Conservation (phyloP, 768 basidiomycete genomes). For the Cantharellus anzutake region DNA sequence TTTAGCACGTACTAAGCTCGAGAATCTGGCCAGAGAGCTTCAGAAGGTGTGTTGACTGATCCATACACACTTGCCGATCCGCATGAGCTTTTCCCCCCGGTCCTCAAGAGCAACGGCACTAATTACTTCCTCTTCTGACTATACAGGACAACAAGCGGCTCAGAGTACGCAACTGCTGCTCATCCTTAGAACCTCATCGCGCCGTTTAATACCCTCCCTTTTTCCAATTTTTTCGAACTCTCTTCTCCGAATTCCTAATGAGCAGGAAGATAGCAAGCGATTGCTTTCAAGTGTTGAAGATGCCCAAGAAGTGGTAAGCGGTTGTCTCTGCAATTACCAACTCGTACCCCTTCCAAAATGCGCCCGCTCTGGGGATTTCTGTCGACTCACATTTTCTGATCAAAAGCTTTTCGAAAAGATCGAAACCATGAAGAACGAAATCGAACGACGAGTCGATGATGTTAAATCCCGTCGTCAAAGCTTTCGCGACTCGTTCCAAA, state of each 20-base stretch:
- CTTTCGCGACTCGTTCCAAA: background rate
- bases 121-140: background rate
- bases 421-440: conserved; percentile 61
- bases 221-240: too few species aligned
- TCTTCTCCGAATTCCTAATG: conserved; percentile 5
- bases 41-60: conserved; percentile 42
- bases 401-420: conserved; percentile 26
- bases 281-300: conserved; percentile 66
- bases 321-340: background rate
- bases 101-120: too few species aligned
- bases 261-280: conserved; percentile 69
- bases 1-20: conserved; percentile 77
- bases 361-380: background rate
- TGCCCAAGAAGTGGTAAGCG: conserved; percentile 58
- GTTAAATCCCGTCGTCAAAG: conserved; percentile 43
- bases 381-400: background rate
- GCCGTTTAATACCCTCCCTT: too few species aligned
- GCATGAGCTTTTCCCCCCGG: background rate
- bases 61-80: too few species aligned
- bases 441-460: conserved; percentile 62
- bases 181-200: conserved; percentile 3
- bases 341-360: background rate
- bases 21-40: conserved; percentile 72
- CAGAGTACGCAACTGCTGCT: conserved; percentile 40
- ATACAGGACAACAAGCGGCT: conserved; percentile 76